phyloP scores from a whole-genome alignment of 176 grass and related monocot genomes.

The Miscanthus lutarioriparius region DNA sequence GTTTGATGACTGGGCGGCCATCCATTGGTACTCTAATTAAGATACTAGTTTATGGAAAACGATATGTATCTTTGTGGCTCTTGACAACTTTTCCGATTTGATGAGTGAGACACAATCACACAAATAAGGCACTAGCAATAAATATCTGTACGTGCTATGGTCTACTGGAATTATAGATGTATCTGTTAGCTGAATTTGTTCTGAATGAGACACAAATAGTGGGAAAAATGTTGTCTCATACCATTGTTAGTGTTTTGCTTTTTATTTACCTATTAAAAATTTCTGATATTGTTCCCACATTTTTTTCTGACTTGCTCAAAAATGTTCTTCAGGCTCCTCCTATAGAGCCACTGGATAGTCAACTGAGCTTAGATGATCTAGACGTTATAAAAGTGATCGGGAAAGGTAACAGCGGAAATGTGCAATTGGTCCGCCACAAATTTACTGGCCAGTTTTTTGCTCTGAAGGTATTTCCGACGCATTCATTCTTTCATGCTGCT shows the following conservation, averaged over 20 bases:
- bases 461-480: constrained; percentile 64
- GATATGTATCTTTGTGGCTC: not conserved
- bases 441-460: constrained; percentile 96
- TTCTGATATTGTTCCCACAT: constrained; percentile 15
- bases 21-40: constrained; percentile 2
- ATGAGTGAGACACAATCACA: constrained; percentile 13
- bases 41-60: not conserved
- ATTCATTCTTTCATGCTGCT: not conserved
- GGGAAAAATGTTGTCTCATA: constrained; percentile 20
- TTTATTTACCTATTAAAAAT: constrained; percentile 1
- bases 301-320: not conserved
- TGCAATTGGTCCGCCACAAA: constrained; percentile 95
- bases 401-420: constrained; percentile 81
- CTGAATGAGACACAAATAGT: not conserved
- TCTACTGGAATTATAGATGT: not conserved
- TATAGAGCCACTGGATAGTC: constrained; percentile 62
- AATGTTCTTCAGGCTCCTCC: constrained; percentile 58
- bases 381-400: constrained; percentile 90
- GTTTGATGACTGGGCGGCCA: not conserved
- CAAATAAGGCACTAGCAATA: constrained; percentile 16
- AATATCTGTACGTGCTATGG: not conserved
- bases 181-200: not conserved
- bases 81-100: not conserved
- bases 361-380: constrained; percentile 83
- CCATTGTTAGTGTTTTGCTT: not conserved